phyloP scores from a whole-genome alignment of 192 early-diverging fungal species.

The Phlyctochytrium arcticum region DNA sequence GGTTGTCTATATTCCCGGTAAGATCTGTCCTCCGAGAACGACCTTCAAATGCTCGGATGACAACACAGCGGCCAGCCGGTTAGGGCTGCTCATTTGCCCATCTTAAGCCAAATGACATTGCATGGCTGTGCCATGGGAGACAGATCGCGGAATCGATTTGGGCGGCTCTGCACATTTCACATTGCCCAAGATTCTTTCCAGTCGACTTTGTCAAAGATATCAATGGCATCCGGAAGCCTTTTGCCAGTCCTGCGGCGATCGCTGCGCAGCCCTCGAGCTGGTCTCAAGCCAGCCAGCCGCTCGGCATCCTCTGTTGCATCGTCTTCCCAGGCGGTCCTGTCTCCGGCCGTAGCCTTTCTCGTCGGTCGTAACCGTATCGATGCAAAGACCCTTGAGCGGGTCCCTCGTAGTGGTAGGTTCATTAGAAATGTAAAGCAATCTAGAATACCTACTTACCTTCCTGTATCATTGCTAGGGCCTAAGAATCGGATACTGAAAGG shows the following conservation, averaged over 20 bases:
- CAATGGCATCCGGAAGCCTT: not conserved
- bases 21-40: no score
- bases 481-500: constrained; percentile 30
- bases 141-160: not conserved
- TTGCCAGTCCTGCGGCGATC: not conserved
- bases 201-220: not conserved
- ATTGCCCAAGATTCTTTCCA: not conserved
- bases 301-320: constrained; percentile 6
- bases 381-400: not conserved
- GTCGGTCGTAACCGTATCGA: constrained; percentile 13
- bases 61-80: not conserved
- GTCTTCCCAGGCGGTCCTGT: constrained; percentile 4
- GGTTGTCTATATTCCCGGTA: no score
- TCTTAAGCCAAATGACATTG: not conserved
- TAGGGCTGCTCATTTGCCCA: not conserved
- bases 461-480: constrained; percentile 10
- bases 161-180: no score
- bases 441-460: not conserved
- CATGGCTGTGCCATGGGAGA: not conserved
- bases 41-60: no score
- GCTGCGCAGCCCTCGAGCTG: not conserved
- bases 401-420: constrained; percentile 25
- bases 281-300: not conserved
- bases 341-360: constrained; percentile 27
- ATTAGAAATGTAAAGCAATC: not conserved